Evolutionary conservation across 768 basidiomycete genomes (phyloP).

Genomic region (Lyophyllum shimeji): DNA sequence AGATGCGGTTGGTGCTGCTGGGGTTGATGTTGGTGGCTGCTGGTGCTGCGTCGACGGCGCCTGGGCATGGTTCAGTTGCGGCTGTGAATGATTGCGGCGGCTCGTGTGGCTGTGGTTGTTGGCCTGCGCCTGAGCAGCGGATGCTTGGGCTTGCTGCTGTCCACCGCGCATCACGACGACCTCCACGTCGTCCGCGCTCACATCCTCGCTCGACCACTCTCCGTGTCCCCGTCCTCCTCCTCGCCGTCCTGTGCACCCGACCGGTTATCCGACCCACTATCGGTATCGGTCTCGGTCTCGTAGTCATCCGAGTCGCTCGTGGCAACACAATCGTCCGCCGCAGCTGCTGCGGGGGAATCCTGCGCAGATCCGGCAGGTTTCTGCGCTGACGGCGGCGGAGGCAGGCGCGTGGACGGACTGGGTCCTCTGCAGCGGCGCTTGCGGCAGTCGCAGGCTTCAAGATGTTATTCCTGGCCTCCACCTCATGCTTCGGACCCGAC

Average conservation of each 20-base stretch:
- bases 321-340: constrained; percentile 46
- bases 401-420: constrained; percentile 8
- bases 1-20: constrained; percentile 14
- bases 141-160: not conserved
- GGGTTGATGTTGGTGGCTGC: constrained; percentile 26
- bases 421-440: not conserved
- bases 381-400: constrained; percentile 27
- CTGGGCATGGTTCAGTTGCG: constrained; percentile 9
- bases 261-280: constrained; percentile 18
- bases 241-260: constrained; percentile 12
- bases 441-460: not conserved
- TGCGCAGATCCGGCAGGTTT: constrained; percentile 14
- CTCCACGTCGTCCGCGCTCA: constrained; percentile 37
- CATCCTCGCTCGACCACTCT: constrained; percentile 64
- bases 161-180: constrained; percentile 11
- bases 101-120: not conserved
- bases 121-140: not conserved
- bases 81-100: constrained; percentile 3
- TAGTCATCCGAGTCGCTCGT: constrained; percentile 53
- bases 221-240: constrained; percentile 44
- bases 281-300: constrained; percentile 44
- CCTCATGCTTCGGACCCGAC: constrained; percentile 15
- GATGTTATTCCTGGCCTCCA: not conserved
- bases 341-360: constrained; percentile 24
- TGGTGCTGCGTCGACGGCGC: constrained; percentile 2